Percentiles rank a stretch among this genome's conserved stretches.
Conservation (phyloP, 2,329 filamentous ascomycete species). For the Nakataea oryzae region DNA sequence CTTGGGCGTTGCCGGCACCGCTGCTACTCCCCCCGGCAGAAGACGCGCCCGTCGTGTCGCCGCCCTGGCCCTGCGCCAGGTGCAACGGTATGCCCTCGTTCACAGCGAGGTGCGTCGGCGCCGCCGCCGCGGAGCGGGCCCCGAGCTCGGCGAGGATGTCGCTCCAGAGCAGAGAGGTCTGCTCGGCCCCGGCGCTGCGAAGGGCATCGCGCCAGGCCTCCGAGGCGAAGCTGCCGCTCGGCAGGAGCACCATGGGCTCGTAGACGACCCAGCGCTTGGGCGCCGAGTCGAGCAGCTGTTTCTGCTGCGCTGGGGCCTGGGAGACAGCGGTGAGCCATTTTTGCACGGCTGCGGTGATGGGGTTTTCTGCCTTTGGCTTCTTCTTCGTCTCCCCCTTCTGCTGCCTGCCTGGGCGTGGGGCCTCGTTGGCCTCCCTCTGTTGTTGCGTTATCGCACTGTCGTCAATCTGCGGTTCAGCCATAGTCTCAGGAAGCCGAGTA, state of each 20-base stretch:
- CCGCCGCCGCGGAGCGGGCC: constrained; percentile 24
- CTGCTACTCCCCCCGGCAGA: too few relatives aligned
- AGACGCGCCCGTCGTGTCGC: too few relatives aligned
- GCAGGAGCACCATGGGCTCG: constrained; percentile 49
- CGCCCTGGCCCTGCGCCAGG: constrained; percentile 8
- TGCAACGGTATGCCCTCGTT: constrained; percentile 51
- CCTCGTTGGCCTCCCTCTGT: not conserved
- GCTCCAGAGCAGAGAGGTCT: constrained; percentile 30
- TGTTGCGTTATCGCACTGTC: not conserved
- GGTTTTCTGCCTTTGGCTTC: constrained; percentile 20
- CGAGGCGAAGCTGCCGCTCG: constrained; percentile 43
- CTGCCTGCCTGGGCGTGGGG: not conserved
- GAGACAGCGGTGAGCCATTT: constrained; percentile 19
- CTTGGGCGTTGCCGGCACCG: constrained; percentile 1
- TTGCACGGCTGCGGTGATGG: constrained; percentile 22
- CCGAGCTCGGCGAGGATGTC: constrained; percentile 36
- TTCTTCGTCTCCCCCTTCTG: constrained; percentile 3
- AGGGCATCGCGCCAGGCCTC: constrained; percentile 28
- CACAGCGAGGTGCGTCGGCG: constrained; percentile 43
- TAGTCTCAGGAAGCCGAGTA: not conserved
- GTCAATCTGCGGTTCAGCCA: not conserved
- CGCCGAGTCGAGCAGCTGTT: constrained; percentile 20
- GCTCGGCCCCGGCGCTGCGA: too few relatives aligned
- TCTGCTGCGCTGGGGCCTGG: constrained; percentile 5
- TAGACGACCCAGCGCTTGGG: constrained; percentile 52